Percentiles rank a stretch among this genome's conserved stretches.
phyloP scores from a whole-genome alignment of 1,139 yeast species.

The Pichia sp. region DNA sequence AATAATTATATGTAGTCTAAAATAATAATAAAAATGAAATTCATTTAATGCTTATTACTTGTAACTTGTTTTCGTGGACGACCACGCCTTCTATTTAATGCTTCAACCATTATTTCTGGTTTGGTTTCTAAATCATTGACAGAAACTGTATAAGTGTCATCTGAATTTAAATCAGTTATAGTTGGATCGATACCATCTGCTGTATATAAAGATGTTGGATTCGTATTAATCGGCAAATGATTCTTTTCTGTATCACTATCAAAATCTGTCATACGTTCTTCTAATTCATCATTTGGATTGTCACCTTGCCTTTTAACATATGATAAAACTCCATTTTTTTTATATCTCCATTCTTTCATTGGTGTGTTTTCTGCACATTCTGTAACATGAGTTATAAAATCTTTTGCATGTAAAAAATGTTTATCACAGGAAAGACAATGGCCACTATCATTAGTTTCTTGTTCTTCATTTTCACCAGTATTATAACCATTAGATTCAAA shows the following conservation, averaged over 20 bases:
- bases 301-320: constrained; percentile 19
- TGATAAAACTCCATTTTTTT: constrained; percentile 26
- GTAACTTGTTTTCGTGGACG: constrained; percentile 14
- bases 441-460: constrained; percentile 23
- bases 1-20: too few relatives aligned
- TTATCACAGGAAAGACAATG: constrained; percentile 25
- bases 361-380: constrained; percentile 46
- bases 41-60: too few relatives aligned
- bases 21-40: too few relatives aligned
- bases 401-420: constrained; percentile 45
- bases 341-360: constrained; percentile 28
- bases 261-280: constrained; percentile 10
- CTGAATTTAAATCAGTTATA: neutral
- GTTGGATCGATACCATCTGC: neutral
- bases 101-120: constrained; percentile 16
- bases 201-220: neutral
- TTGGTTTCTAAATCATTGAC: constrained; percentile 11
- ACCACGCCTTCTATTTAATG: constrained; percentile 16
- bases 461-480: constrained; percentile 12
- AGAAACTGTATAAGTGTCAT: neutral
- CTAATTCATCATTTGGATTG: constrained; percentile 7
- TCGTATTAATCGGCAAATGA: too few relatives aligned
- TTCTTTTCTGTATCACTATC: constrained; percentile 1
- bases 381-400: constrained; percentile 60
- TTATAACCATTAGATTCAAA: constrained; percentile 16